Base-by-base conservation (phyloP, 352 stramenopile genomes). In the Globisporangium alternatum region DNA sequence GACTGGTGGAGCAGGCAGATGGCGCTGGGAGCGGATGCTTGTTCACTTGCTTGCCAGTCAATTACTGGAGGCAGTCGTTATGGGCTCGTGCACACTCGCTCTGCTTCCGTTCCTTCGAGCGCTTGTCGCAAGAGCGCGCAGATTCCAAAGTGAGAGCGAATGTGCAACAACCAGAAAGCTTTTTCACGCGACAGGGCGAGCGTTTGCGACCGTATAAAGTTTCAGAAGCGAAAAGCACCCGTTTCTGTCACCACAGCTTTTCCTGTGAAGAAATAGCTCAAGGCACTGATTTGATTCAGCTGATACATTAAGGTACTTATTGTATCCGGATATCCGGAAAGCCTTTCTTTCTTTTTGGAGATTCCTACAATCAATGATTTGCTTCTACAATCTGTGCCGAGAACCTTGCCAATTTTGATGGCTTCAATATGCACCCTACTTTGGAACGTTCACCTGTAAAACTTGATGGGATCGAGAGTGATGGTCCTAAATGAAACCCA, bases 71-170 rank as follows among this genome's bases (percentile, higher is more conserved):
- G 2, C 3, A 28, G 9, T 55, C 41, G 33, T 39, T 39, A 39
- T 15, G 35, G 35, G 28, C 12, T 35, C 2, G 28, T 19, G 35
- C 52, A 13, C 19, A 17, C 51, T 43, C 21, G 30, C 51, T 57
- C 33, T 57, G 51, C 30, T 22, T 15, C 15, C n/a, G n/a, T 21
- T 47, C 30, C 53, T 52, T 63, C 45, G n/a, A 2, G 45, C 31
- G 30, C 33, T 56, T 64, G 57, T 64, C 57, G 57, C 57, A 64
- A 8, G 56, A 54, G 28, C 5, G 15, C 7, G 57, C 33, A 33
- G 49, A 64, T 56, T 56, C 57, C 30, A 35, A 64, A 64, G 19
- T 64, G 57, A 52, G 37, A 41, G 10, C 28, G 19, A 21, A 31
- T 8, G 31, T 10, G 21, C 28, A 39, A 17, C 25, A 56, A 17